Evolutionary conservation across 2,329 filamentous ascomycete genomes (phyloP).

Genomic region (Arthrobotrys sphaeroides): DNA sequence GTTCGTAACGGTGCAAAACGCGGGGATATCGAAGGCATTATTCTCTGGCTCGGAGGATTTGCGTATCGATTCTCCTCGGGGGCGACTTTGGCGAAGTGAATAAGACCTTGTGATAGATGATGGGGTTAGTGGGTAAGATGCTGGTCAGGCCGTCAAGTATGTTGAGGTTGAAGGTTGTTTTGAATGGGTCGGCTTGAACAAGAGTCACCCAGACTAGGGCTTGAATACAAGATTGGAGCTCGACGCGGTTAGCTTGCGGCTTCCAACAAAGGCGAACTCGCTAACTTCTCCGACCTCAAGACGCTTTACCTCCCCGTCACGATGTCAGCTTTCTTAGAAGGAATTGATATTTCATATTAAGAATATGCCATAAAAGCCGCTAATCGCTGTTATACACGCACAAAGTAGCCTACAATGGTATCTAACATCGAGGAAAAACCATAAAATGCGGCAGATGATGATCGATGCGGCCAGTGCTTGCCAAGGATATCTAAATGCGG

Average conservation of each 20-base stretch:
- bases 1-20: background rate
- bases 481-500: background rate
- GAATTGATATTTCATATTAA: background rate
- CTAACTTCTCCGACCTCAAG: background rate
- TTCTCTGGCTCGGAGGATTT: slow-evolving; percentile 3
- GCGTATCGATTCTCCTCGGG: background rate
- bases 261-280: too few species aligned
- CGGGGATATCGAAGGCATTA: slow-evolving; percentile 36
- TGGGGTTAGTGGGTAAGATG: background rate
- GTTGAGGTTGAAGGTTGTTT: background rate
- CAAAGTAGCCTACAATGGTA: slow-evolving; percentile 1
- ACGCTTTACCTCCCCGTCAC: background rate
- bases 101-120: background rate
- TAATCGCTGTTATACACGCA: slow-evolving; percentile 15
- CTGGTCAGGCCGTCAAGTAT: background rate
- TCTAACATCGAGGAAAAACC: slow-evolving; percentile 1
- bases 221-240: too few species aligned
- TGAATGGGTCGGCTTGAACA: background rate
- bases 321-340: background rate
- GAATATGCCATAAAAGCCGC: background rate
- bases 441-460: background rate
- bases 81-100: background rate
- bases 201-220: too few species aligned
- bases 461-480: background rate
- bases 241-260: too few species aligned